A percentile compares a stretch with the other conserved stretches of the same genome.
Evolutionary conservation across 352 stramenopile species (phyloP).

Genomic region (Globisporangium nagaii): DNA sequence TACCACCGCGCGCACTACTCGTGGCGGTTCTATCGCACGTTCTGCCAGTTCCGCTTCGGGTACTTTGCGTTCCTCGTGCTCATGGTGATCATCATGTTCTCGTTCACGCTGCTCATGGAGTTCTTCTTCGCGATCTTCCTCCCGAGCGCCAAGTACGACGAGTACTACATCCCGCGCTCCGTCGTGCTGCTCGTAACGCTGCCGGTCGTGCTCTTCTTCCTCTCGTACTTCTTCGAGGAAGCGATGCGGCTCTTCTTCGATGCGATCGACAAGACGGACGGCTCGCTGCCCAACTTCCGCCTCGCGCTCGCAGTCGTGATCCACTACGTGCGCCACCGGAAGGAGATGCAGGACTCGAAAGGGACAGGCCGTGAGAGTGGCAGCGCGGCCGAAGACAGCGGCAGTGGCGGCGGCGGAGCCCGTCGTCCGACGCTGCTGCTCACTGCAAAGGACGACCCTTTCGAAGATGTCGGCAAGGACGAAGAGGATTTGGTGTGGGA

Average conservation of each 20-base stretch:
- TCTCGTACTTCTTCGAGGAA: slow-evolving; percentile 83
- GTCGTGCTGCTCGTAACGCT: slow-evolving; percentile 52
- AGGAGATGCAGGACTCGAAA: slow-evolving; percentile 35
- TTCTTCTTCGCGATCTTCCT: slow-evolving; percentile 85
- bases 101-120: slow-evolving; percentile 80
- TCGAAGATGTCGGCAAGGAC: slow-evolving; percentile 47
- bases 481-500: slow-evolving; percentile 46
- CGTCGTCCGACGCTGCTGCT: slow-evolving; percentile 26
- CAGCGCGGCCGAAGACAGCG: not conserved
- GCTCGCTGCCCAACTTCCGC: slow-evolving; percentile 71
- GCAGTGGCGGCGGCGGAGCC: too few species aligned
- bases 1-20: slow-evolving; percentile 33
- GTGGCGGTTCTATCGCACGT: slow-evolving; percentile 67
- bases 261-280: slow-evolving; percentile 66
- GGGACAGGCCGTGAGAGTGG: not conserved
- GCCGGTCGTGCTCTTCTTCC: slow-evolving; percentile 60
- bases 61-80: slow-evolving; percentile 80
- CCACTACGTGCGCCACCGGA: slow-evolving; percentile 69
- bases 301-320: slow-evolving; percentile 69
- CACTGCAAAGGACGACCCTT: slow-evolving; percentile 47
- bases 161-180: slow-evolving; percentile 56
- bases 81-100: slow-evolving; percentile 83
- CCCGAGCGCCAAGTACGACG: slow-evolving; percentile 65
- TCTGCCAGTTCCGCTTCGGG: slow-evolving; percentile 72
- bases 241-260: slow-evolving; percentile 60